Evolutionary conservation across 257 asterid genomes (phyloP).

Genomic region (Anisodus acutangulus): DNA sequence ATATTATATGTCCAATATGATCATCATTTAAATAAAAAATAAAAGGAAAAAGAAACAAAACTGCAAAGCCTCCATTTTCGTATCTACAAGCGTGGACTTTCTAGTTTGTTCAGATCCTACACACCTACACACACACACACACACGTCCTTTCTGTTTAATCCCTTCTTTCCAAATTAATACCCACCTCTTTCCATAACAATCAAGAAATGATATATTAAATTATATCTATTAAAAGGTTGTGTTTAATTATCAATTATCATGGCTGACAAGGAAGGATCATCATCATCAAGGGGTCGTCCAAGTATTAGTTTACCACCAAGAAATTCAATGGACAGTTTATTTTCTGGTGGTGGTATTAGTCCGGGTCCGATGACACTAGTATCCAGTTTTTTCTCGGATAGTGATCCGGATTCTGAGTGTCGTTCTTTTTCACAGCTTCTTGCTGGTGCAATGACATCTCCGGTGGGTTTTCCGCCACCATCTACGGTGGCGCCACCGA

Average conservation of each 20-base stretch:
- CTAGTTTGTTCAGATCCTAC: conserved; percentile 22
- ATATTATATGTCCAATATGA: neutral
- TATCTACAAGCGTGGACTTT: conserved; percentile 29
- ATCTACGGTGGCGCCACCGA: conserved; percentile 34
- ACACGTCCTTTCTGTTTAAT: neutral
- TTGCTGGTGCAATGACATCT: conserved; percentile 59
- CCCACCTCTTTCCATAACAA: neutral
- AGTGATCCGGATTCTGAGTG: conserved; percentile 67
- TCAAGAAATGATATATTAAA: neutral
- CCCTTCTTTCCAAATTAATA: neutral
- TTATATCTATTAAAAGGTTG: too few species aligned
- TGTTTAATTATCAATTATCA: too few species aligned
- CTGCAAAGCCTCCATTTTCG: conserved; percentile 21
- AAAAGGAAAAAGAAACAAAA: neutral
- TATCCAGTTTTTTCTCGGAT: conserved; percentile 71
- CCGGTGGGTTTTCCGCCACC: conserved; percentile 39
- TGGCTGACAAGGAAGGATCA: conserved; percentile 55
- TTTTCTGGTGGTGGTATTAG: conserved; percentile 55
- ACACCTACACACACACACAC: neutral
- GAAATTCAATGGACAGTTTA: conserved; percentile 52
- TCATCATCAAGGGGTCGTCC: conserved; percentile 52
- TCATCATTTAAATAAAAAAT: neutral
- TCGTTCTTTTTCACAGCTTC: conserved; percentile 84
- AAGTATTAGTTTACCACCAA: conserved; percentile 56
- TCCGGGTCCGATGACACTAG: conserved; percentile 84